Conservation (phyloP, 2,329 filamentous ascomycete species). For the Fusarium austroafricanum region DNA sequence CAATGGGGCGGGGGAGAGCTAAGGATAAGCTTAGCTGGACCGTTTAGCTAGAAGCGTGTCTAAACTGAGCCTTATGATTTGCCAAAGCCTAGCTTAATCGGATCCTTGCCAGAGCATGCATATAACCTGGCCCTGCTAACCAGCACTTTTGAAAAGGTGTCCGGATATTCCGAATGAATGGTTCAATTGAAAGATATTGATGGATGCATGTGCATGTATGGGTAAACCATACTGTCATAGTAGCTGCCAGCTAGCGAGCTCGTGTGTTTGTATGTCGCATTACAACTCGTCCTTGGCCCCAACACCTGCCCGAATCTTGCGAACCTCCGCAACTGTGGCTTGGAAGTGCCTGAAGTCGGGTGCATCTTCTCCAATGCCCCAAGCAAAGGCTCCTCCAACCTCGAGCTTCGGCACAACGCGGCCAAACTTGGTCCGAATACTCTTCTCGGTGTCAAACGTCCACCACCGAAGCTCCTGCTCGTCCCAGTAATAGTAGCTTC, state of each 20-base stretch:
- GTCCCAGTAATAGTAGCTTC: constrained; percentile 79
- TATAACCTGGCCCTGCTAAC: constrained; percentile 10
- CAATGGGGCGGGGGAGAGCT: constrained; percentile 2
- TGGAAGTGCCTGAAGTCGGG: constrained; percentile 56
- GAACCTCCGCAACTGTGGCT: constrained; percentile 48
- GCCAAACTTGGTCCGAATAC: constrained; percentile 71
- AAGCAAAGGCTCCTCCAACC: constrained; percentile 79
- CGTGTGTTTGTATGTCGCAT: background rate
- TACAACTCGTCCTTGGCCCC: constrained; percentile 48
- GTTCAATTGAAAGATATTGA: constrained; percentile 13
- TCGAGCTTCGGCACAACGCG: constrained; percentile 65
- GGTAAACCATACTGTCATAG: constrained; percentile 16
- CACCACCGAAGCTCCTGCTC: constrained; percentile 70
- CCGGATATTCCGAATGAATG: background rate
- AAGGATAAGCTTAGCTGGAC: constrained; percentile 22
- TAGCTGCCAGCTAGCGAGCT: background rate
- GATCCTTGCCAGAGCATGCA: constrained; percentile 26
- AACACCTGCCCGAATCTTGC: constrained; percentile 24
- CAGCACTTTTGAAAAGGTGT: background rate
- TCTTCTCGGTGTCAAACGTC: constrained; percentile 75
- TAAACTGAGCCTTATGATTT: constrained; percentile 40
- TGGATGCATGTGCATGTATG: constrained; percentile 16
- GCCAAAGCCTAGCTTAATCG: constrained; percentile 21
- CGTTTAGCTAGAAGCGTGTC: constrained; percentile 37
- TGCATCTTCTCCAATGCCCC: constrained; percentile 78